Percentiles rank a stretch among this genome's conserved stretches.
phyloP scores from a whole-genome alignment of 2,329 filamentous ascomycete species.

The Pseudogymnoascus sp. region DNA sequence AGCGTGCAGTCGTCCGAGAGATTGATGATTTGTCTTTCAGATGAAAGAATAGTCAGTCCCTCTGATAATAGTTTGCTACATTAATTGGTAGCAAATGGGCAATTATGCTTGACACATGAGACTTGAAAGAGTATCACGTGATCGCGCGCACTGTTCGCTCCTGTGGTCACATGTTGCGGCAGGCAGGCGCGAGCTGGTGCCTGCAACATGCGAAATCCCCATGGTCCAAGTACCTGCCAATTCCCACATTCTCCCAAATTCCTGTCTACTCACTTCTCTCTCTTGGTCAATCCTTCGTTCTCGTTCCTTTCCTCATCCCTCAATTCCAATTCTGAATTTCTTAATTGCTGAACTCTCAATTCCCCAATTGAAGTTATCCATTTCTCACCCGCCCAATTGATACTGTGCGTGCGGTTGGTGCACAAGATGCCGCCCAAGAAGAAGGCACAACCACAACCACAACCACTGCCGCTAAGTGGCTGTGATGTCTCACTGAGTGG shows the following conservation, averaged over 20 bases:
- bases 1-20: no score
- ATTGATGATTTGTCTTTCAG: no score
- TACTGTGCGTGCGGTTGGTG: neutral
- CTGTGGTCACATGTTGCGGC: neutral
- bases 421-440: constrained; percentile 6
- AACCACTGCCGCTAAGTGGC: constrained; percentile 36
- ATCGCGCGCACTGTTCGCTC: neutral
- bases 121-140: neutral
- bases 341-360: neutral
- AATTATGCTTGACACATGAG: no score
- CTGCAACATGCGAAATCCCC: neutral
- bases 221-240: neutral
- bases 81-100: no score
- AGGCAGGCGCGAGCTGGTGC: neutral
- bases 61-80: no score
- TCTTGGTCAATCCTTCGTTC: neutral
- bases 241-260: neutral
- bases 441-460: constrained; percentile 12
- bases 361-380: neutral
- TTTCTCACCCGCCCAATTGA: neutral
- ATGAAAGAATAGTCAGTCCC: no score
- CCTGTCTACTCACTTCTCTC: neutral
- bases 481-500: constrained; percentile 52
- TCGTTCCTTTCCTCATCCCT: neutral
- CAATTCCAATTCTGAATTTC: neutral